These are phyloP conservation scores for Hyaloscypha hepaticicola DNA, from an alignment of 495 filamentous ascomycete species.

Conservation along the genomic window DNA sequence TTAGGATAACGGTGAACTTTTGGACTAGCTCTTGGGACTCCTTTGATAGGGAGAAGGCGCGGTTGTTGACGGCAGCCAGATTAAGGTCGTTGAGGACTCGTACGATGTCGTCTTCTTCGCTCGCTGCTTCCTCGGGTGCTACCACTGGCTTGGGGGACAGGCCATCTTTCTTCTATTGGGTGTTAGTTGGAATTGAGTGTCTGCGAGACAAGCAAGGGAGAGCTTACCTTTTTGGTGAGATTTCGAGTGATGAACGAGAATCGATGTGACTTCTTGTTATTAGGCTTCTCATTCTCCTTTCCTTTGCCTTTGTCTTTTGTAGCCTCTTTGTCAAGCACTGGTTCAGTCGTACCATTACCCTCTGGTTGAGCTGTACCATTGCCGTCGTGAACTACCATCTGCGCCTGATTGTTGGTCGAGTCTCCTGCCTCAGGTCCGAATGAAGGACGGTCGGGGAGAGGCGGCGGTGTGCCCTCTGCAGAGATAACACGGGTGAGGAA, in stretches of 20 bases:
- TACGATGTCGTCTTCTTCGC: slow-evolving; percentile 73
- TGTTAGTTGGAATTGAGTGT: background rate
- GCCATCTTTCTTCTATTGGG: slow-evolving; percentile 13
- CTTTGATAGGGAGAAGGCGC: slow-evolving; percentile 75
- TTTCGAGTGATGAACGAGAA: slow-evolving; percentile 28
- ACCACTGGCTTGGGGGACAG: slow-evolving; percentile 15
- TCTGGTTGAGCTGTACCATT: slow-evolving; percentile 9
- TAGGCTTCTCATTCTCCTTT: slow-evolving; percentile 15
- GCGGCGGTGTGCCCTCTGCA: slow-evolving; percentile 31
- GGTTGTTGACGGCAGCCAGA: slow-evolving; percentile 72
- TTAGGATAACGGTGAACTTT: slow-evolving; percentile 84
- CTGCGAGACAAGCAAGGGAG: background rate
- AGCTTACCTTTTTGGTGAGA: slow-evolving; percentile 25
- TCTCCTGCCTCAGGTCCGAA: slow-evolving; percentile 26
- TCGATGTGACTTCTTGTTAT: slow-evolving; percentile 23
- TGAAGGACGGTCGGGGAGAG: slow-evolving; percentile 28
- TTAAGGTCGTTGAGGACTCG: slow-evolving; percentile 77
- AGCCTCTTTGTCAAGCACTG: background rate
- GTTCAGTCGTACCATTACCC: slow-evolving; percentile 1
- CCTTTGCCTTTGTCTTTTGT: slow-evolving; percentile 25
- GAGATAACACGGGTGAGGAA: slow-evolving; percentile 32
- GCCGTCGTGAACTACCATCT: slow-evolving; percentile 24
- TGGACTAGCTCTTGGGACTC: slow-evolving; percentile 77
- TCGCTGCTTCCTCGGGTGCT: slow-evolving; percentile 39
- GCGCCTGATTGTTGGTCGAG: slow-evolving; percentile 17